Evolutionary conservation across 371 early-diverging fungal species (phyloP).

Genomic region (Capillidium heterosporum): DNA sequence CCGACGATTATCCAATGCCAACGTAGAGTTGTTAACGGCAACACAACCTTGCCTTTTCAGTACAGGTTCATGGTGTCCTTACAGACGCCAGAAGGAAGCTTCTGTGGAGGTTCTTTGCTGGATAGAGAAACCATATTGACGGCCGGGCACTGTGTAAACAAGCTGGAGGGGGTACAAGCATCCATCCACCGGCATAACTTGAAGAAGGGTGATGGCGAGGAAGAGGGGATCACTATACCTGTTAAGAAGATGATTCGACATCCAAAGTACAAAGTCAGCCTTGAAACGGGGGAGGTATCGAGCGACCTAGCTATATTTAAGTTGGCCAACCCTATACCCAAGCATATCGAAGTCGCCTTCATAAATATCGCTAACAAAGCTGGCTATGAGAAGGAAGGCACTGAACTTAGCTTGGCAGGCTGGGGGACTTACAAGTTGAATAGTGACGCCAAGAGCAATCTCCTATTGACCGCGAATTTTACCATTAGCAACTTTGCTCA

Average conservation of each 20-base stretch:
- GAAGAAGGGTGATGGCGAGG: not conserved
- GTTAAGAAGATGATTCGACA: not conserved
- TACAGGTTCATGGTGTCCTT: too few relatives aligned
- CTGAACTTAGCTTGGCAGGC: not conserved
- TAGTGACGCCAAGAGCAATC: not conserved
- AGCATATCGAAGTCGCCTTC: not conserved
- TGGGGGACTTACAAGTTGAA: not conserved
- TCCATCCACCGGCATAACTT: not conserved
- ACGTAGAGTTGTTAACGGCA: too few relatives aligned
- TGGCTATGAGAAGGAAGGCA: not conserved
- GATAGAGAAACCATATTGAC: not conserved
- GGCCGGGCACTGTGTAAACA: not conserved
- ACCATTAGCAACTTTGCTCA: too few relatives aligned
- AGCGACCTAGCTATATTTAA: not conserved
- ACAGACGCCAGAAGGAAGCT: not conserved
- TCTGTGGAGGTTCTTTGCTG: not conserved
- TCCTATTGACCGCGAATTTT: too few relatives aligned
- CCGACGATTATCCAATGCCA: too few relatives aligned
- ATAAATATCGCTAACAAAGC: not conserved
- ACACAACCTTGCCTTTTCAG: too few relatives aligned
- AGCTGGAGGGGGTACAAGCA: not conserved
- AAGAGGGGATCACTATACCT: not conserved
- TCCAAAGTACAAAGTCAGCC: not conserved
- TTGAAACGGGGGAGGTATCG: not conserved
- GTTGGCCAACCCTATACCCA: not conserved